phyloP scores from a whole-genome alignment of 2,329 filamentous ascomycete genomes.

The Penicillium vulpinum region DNA sequence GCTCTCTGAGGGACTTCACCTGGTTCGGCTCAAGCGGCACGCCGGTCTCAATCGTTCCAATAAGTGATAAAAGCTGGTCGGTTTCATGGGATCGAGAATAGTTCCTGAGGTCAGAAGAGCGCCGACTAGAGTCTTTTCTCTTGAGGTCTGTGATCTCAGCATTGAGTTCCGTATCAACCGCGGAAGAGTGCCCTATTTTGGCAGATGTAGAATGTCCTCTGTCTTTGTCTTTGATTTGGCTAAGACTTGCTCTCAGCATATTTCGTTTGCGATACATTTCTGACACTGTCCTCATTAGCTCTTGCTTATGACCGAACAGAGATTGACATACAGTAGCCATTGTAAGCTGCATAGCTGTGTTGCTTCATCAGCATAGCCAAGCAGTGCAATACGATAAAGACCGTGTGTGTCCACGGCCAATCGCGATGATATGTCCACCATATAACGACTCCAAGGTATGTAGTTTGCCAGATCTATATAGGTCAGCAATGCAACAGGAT shows the following conservation, averaged over 20 bases:
- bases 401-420: constrained; percentile 82
- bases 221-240: not conserved
- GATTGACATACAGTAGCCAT: constrained; percentile 59
- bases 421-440: constrained; percentile 68
- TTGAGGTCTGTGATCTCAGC: constrained; percentile 10
- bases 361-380: constrained; percentile 82
- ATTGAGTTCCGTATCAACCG: not conserved
- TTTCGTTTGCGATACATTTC: constrained; percentile 56
- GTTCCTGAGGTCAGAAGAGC: constrained; percentile 23
- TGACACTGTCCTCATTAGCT: constrained; percentile 47
- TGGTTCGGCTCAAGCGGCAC: constrained; percentile 57
- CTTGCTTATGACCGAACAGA: not conserved
- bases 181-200: not conserved
- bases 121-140: constrained; percentile 46
- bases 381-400: constrained; percentile 69
- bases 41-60: constrained; percentile 61
- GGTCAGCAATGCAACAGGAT: not conserved
- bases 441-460: constrained; percentile 63
- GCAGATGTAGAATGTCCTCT: not conserved
- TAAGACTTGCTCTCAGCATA: constrained; percentile 21
- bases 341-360: constrained; percentile 70
- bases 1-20: constrained; percentile 61
- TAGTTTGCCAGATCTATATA: constrained; percentile 66
- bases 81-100: constrained; percentile 28
- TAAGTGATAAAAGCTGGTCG: constrained; percentile 62